Evolutionary conservation across 164 flowering plant genomes (phyloP).

Genomic region (Nymphaea thermarum): DNA sequence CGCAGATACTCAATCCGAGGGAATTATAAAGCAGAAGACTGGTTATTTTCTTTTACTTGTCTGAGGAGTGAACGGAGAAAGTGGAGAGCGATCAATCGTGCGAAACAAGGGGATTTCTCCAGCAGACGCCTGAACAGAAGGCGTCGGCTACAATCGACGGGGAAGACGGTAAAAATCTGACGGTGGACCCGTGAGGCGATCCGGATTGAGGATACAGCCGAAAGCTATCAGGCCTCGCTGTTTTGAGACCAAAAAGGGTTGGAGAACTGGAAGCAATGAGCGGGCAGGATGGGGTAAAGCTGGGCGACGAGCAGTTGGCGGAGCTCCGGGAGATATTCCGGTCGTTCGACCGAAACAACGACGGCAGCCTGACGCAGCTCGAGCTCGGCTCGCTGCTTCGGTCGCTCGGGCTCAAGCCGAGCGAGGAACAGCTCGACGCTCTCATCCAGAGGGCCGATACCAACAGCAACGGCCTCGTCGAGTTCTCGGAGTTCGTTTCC

Average conservation of each 20-base stretch:
- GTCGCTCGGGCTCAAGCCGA: constrained; percentile 70
- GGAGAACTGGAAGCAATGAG: neutral
- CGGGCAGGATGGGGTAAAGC: constrained; percentile 17
- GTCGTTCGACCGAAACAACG: constrained; percentile 75
- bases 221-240: no score
- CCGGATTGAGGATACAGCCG: no score
- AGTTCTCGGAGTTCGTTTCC: constrained; percentile 83
- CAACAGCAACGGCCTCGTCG: constrained; percentile 72
- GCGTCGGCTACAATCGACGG: neutral
- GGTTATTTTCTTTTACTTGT: no score
- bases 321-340: constrained; percentile 83
- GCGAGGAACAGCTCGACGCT: constrained; percentile 56
- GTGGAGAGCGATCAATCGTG: no score
- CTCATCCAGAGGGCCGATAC: constrained; percentile 63
- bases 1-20: no score
- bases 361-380: constrained; percentile 82
- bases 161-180: neutral
- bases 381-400: constrained; percentile 77
- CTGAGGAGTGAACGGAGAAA: no score
- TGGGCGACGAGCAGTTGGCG: constrained; percentile 69
- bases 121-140: no score
- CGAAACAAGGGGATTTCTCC: no score
- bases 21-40: no score
- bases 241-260: no score
- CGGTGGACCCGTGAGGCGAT: neutral